These are phyloP conservation scores for Ceratobasidium sp. DNA, from an alignment of 1,284 basidiomycete species.

Conservation along the genomic window DNA sequence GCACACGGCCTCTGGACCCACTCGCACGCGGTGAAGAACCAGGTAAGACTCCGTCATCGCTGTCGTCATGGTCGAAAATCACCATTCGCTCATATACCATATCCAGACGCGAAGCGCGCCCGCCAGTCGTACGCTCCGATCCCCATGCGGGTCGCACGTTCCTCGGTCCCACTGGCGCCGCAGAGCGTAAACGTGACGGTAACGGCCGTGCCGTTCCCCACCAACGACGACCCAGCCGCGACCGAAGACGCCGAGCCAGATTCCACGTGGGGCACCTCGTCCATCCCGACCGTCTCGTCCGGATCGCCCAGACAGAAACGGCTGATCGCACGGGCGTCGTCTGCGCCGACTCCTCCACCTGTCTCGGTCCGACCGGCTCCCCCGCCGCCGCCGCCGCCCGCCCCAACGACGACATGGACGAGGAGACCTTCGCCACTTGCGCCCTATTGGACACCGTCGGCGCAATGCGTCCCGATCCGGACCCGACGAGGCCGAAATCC, in stretches of 20 bases:
- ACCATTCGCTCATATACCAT: not conserved
- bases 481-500: not conserved
- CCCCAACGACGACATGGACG: constrained; percentile 8
- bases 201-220: constrained; percentile 16
- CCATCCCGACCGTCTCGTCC: not conserved
- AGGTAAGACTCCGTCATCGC: not conserved
- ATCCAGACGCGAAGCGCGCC: constrained; percentile 22
- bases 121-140: constrained; percentile 17
- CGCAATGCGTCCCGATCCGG: not conserved
- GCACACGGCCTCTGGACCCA: constrained; percentile 4
- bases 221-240: constrained; percentile 12
- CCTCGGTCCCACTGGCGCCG: constrained; percentile 9
- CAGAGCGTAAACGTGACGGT: constrained; percentile 27
- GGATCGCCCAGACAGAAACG: not conserved
- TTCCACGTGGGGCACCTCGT: not conserved
- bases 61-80: not conserved
- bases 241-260: constrained; percentile 8
- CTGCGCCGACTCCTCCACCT: not conserved
- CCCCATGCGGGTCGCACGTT: not conserved
- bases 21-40: constrained; percentile 18
- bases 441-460: constrained; percentile 8
- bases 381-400: not conserved
- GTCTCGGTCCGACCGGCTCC: not conserved
- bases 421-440: constrained; percentile 14
- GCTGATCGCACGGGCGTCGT: not conserved